phyloP scores from a whole-genome alignment of 495 filamentous ascomycete species.

The Pseudevernia furfuracea region DNA sequence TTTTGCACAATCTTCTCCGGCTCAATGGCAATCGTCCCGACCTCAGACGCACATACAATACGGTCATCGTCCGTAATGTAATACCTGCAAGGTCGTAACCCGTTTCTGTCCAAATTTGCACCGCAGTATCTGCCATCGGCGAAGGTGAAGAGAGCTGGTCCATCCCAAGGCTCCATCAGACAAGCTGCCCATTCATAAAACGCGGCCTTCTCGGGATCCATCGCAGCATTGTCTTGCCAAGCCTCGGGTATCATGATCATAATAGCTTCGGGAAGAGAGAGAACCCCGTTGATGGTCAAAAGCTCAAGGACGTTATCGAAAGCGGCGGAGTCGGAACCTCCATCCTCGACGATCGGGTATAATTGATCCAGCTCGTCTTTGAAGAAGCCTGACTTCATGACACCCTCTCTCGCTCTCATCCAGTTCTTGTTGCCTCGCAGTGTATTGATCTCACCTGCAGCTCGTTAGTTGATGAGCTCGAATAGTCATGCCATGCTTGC shows the following conservation, averaged over 20 bases:
- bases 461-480: conserved; percentile 31
- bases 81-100: conserved; percentile 93
- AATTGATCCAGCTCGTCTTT: conserved; percentile 85
- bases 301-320: conserved; percentile 98
- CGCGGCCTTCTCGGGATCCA: conserved; percentile 93
- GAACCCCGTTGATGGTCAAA: conserved; percentile 90
- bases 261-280: conserved; percentile 93
- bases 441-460: conserved; percentile 84
- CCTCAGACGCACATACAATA: conserved; percentile 97
- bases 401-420: conserved; percentile 97
- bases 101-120: conserved; percentile 97
- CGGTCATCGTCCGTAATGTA: conserved; percentile 98
- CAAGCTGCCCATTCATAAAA: conserved; percentile 99
- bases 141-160: conserved; percentile 95
- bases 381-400: conserved; percentile 88
- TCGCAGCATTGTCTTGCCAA: conserved; percentile 88
- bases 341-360: conserved; percentile 95
- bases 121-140: conserved; percentile 96
- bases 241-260: conserved; percentile 99
- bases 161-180: conserved; percentile 99
- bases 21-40: conserved; percentile 88
- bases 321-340: conserved; percentile 94
- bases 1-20: conserved; percentile 89
- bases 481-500: conserved; percentile 9
- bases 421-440: conserved; percentile 99